These are phyloP conservation scores for Tuctoria greenei DNA, from an alignment of 176 grass and related monocot species.

Conservation along the genomic window DNA sequence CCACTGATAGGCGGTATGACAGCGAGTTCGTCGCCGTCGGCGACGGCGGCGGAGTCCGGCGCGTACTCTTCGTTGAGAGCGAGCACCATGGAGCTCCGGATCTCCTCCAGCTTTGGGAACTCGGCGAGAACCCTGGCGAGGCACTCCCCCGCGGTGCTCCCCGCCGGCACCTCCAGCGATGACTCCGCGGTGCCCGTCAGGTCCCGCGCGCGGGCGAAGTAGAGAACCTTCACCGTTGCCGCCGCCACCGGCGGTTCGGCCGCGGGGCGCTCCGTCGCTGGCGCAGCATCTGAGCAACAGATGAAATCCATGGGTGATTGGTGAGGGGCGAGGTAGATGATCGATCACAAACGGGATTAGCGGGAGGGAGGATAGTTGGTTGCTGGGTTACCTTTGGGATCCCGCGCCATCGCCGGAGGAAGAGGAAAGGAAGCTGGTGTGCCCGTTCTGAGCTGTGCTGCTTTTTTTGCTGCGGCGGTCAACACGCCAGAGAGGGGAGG, in stretches of 20 bases:
- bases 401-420: conserved; percentile 27
- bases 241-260: not conserved
- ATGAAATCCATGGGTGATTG: not conserved
- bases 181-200: conserved; percentile 56
- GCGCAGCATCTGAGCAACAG: conserved; percentile 24
- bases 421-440: not conserved
- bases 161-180: conserved; percentile 48
- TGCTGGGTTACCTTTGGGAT: conserved; percentile 17
- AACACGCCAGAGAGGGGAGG: not conserved
- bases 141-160: conserved; percentile 69
- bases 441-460: not conserved
- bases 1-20: conserved; percentile 92
- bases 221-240: conserved; percentile 68
- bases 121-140: conserved; percentile 48
- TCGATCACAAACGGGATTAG: not conserved
- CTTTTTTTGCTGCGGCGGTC: not conserved
- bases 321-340: not conserved
- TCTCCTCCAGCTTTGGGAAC: conserved; percentile 82
- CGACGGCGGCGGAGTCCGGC: conserved; percentile 55
- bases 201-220: conserved; percentile 85
- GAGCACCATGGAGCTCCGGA: conserved; percentile 73
- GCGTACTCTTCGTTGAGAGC: conserved; percentile 89
- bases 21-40: conserved; percentile 69
- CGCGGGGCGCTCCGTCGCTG: not conserved
- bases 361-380: not conserved